phyloP scores from a whole-genome alignment of 495 filamentous ascomycete genomes.

The Aspergillus sparsus region DNA sequence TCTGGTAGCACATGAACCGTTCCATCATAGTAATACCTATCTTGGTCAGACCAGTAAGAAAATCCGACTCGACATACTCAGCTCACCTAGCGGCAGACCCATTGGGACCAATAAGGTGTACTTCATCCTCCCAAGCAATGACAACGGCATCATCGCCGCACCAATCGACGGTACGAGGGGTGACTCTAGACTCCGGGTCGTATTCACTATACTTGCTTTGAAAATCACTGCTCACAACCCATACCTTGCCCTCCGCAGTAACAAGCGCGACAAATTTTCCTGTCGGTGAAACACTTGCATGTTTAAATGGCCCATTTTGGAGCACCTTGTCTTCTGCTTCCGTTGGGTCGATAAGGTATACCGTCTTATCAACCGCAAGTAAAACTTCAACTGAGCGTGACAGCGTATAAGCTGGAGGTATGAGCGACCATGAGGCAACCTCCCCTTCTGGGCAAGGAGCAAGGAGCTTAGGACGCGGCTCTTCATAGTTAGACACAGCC shows the following conservation, averaged over 20 bases:
- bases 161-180: constrained; percentile 88
- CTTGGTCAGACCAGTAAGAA: constrained; percentile 15
- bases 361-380: constrained; percentile 78
- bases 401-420: constrained; percentile 84
- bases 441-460: constrained; percentile 74
- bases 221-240: constrained; percentile 94
- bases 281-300: constrained; percentile 86
- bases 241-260: constrained; percentile 79
- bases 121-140: constrained; percentile 95
- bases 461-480: constrained; percentile 83
- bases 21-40: constrained; percentile 83
- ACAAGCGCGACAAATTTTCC: constrained; percentile 87
- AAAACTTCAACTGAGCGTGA: constrained; percentile 96
- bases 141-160: constrained; percentile 95
- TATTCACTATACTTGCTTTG: constrained; percentile 89
- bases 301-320: constrained; percentile 87
- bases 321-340: constrained; percentile 90
- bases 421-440: constrained; percentile 85
- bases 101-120: constrained; percentile 89
- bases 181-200: constrained; percentile 80
- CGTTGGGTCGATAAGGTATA: constrained; percentile 81
- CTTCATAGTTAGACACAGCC: constrained; percentile 83
- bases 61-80: background rate
- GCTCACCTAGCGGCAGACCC: constrained; percentile 68
- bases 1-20: constrained; percentile 88